phyloP scores from a whole-genome alignment of 1,284 basidiomycete genomes.

The Puccinia triticina region DNA sequence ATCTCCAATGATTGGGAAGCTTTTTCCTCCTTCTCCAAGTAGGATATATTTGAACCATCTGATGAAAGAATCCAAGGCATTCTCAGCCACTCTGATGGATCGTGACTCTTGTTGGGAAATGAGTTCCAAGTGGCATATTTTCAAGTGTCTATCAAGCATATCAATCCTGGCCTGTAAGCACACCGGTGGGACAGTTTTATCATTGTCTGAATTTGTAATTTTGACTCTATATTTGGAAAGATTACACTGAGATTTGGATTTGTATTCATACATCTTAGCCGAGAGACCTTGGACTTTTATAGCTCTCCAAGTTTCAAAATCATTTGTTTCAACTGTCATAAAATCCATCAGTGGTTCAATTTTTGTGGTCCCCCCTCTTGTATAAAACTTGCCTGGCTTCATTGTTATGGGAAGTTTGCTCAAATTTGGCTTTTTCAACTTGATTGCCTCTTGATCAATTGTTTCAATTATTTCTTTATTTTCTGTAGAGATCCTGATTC shows the following conservation, averaged over 20 bases:
- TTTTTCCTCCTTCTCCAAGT: not conserved
- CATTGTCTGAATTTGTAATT: not conserved
- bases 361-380: not conserved
- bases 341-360: not conserved
- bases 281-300: not conserved
- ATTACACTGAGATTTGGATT: not conserved
- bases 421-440: not conserved
- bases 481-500: not conserved
- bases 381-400: not conserved
- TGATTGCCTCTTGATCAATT: not conserved
- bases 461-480: not conserved
- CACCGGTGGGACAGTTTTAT: not conserved
- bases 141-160: not conserved
- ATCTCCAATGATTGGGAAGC: not conserved
- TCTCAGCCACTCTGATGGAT: not conserved
- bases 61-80: not conserved
- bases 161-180: not conserved
- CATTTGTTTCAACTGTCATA: not conserved
- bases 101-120: not conserved
- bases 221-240: not conserved
- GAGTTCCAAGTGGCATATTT: not conserved
- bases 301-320: not conserved
- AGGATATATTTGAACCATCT: not conserved
- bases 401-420: not conserved
- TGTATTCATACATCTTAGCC: not conserved